Percentiles rank a stretch among this genome's conserved stretches.
Evolutionary conservation across 305 asterid genomes (phyloP).

Genomic region (Fraxinus platypoda): DNA sequence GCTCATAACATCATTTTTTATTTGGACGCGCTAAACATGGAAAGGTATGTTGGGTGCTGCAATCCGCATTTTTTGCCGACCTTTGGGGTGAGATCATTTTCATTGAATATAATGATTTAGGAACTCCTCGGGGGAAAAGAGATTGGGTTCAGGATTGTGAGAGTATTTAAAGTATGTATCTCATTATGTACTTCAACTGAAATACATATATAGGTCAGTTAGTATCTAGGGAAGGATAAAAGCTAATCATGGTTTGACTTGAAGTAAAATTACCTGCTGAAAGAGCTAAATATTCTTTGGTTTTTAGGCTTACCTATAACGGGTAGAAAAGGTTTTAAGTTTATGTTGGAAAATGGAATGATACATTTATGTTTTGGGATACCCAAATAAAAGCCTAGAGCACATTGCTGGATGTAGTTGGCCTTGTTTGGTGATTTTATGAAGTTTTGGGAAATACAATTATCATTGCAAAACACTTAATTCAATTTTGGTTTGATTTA

Average conservation of each 20-base stretch:
- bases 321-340: neutral
- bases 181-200: neutral
- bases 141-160: neutral
- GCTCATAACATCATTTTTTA: neutral
- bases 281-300: neutral
- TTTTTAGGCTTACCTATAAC: neutral
- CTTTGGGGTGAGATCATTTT: neutral
- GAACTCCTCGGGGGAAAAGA: neutral
- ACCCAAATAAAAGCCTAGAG: neutral
- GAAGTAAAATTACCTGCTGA: neutral
- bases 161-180: neutral
- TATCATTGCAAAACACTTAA: neutral
- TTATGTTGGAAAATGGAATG: neutral
- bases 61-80: neutral
- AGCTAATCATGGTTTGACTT: neutral
- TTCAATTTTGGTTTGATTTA: neutral
- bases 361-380: neutral
- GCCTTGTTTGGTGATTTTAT: neutral
- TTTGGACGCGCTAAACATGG: neutral
- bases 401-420: neutral
- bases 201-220: neutral
- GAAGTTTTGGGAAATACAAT: neutral
- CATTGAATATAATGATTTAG: neutral
- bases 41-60: neutral
- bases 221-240: neutral